Conservation (phyloP, 768 basidiomycete species). For the Cystofilobasidium capitatum region DNA sequence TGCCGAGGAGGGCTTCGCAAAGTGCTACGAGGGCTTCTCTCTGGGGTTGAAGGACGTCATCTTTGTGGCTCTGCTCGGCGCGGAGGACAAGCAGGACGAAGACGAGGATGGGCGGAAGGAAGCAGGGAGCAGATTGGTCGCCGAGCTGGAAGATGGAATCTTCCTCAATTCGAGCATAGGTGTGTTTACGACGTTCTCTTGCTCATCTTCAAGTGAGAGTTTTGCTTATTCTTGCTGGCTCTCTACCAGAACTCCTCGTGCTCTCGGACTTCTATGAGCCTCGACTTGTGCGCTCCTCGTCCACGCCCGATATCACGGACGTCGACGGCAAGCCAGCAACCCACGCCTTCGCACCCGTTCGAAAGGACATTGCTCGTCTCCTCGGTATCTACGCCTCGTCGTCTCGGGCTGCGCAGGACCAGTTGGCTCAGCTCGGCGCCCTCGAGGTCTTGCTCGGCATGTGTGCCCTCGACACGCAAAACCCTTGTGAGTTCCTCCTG, state of each 20-base stretch:
- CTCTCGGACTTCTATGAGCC: conserved; percentile 74
- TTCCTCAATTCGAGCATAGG: conserved; percentile 55
- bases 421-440: conserved; percentile 59
- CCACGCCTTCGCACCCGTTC: conserved; percentile 68
- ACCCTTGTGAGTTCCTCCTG: conserved; percentile 65
- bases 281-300: conserved; percentile 51
- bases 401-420: conserved; percentile 60
- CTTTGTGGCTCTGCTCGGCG: conserved; percentile 50
- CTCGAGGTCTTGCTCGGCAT: conserved; percentile 75
- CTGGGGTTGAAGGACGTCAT: conserved; percentile 66
- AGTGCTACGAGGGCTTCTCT: conserved; percentile 67
- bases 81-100: conserved; percentile 39
- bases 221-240: background rate
- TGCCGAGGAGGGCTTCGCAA: conserved; percentile 35
- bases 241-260: conserved; percentile 55
- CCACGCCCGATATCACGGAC: background rate
- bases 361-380: conserved; percentile 79
- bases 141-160: conserved; percentile 35
- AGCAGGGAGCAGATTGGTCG: conserved; percentile 40
- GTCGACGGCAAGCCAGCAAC: conserved; percentile 4
- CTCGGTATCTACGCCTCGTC: conserved; percentile 67
- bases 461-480: conserved; percentile 80
- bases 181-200: conserved; percentile 35
- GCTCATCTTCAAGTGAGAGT: background rate
- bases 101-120: conserved; percentile 29